phyloP scores from a whole-genome alignment of 1,284 basidiomycete species.

The Puccinia horiana region DNA sequence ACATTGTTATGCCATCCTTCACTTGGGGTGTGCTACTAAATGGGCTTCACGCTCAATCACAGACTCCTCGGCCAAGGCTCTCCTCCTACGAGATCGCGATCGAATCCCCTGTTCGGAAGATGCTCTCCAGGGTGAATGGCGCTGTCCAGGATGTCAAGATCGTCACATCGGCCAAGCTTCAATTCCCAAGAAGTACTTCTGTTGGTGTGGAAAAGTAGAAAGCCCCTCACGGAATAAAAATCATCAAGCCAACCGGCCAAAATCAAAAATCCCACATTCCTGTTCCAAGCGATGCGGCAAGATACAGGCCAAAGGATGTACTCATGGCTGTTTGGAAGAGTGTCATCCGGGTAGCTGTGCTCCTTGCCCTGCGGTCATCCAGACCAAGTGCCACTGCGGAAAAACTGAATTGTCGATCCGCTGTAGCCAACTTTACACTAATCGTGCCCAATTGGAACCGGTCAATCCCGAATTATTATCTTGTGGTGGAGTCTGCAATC shows the following conservation, averaged over 20 bases:
- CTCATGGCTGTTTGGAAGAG: conserved; percentile 25
- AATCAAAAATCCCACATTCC: conserved; percentile 42
- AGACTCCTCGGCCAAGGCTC: conserved; percentile 21
- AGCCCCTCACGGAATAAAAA: conserved; percentile 14
- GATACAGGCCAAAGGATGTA: conserved; percentile 29
- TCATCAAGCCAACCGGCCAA: not conserved
- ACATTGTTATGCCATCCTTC: conserved; percentile 39
- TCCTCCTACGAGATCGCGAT: conserved; percentile 41
- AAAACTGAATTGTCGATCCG: conserved; percentile 29
- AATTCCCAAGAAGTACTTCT: conserved; percentile 20
- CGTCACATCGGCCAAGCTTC: conserved; percentile 33
- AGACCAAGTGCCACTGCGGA: conserved; percentile 28
- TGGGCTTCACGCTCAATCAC: conserved; percentile 44
- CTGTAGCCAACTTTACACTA: conserved; percentile 45
- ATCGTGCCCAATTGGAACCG: not conserved
- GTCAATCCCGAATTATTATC: conserved; percentile 26
- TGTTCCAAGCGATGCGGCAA: conserved; percentile 40
- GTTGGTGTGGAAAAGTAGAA: conserved; percentile 46
- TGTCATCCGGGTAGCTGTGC: conserved; percentile 48
- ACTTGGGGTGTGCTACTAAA: conserved; percentile 30
- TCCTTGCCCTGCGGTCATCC: conserved; percentile 41
- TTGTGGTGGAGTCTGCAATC: conserved; percentile 31
- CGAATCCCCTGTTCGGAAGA: conserved; percentile 28
- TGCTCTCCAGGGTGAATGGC: conserved; percentile 33
- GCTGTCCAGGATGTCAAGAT: conserved; percentile 41